phyloP scores from a whole-genome alignment of 495 filamentous ascomycete genomes.

The Talaromyces trachyspermus region DNA sequence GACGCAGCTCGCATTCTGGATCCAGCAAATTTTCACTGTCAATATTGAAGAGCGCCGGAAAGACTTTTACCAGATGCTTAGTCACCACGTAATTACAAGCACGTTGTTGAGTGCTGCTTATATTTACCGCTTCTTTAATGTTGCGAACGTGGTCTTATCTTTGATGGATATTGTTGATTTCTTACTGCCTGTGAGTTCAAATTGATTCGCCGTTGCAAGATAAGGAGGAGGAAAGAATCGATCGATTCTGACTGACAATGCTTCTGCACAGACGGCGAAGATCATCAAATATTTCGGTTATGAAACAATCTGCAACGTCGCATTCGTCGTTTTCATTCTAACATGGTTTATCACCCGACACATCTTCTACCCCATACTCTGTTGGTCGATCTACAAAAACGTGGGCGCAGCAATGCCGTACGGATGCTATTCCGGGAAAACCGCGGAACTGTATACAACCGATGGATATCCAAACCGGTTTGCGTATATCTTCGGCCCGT shows the following conservation, averaged over 20 bases:
- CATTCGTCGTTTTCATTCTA: slow-evolving; percentile 81
- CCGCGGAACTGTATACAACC: slow-evolving; percentile 44
- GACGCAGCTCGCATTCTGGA: slow-evolving; percentile 83
- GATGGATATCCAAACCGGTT: slow-evolving; percentile 50
- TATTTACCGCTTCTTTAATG: slow-evolving; percentile 72
- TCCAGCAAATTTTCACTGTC: slow-evolving; percentile 90
- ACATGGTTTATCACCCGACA: slow-evolving; percentile 83
- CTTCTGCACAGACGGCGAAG: slow-evolving; percentile 73
- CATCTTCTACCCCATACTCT: slow-evolving; percentile 66
- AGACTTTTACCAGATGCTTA: slow-evolving; percentile 93
- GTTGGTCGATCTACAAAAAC: slow-evolving; percentile 74
- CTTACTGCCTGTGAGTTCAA: slow-evolving; percentile 66
- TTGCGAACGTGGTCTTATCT: slow-evolving; percentile 82
- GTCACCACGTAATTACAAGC: slow-evolving; percentile 87
- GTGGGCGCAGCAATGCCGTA: slow-evolving; percentile 51
- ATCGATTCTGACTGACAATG: slow-evolving; percentile 13
- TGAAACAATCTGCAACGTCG: slow-evolving; percentile 67
- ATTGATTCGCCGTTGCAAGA: background rate
- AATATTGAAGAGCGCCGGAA: slow-evolving; percentile 91
- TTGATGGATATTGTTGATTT: slow-evolving; percentile 93
- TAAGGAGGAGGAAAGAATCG: background rate
- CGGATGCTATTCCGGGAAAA: slow-evolving; percentile 62
- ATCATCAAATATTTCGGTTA: slow-evolving; percentile 83
- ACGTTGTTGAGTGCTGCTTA: slow-evolving; percentile 73
- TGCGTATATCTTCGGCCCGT: slow-evolving; percentile 60